phyloP scores from a whole-genome alignment of 108 stramenopile species.

The Pseudonitzschia pungens region DNA sequence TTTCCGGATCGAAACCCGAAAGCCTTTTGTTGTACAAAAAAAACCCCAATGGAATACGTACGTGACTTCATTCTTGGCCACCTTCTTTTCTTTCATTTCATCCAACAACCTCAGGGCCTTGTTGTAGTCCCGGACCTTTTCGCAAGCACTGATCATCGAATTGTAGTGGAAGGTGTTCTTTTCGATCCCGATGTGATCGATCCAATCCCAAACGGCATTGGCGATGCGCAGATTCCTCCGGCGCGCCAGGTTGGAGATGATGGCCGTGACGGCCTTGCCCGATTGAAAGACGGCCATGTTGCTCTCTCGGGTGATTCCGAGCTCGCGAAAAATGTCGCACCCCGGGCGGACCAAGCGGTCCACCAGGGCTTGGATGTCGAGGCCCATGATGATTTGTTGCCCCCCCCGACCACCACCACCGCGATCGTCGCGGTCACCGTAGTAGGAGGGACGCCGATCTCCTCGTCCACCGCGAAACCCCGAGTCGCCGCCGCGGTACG shows the following conservation, averaged over 20 bases:
- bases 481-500: background rate
- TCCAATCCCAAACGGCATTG: slow-evolving; percentile 73
- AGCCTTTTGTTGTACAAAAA: too few species aligned
- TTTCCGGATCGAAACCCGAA: too few species aligned
- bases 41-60: slow-evolving; percentile 12
- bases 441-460: slow-evolving; percentile 9
- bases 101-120: slow-evolving; percentile 64
- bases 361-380: slow-evolving; percentile 59
- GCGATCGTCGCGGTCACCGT: slow-evolving; percentile 19
- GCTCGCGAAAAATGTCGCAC: slow-evolving; percentile 50
- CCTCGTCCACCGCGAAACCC: slow-evolving; percentile 13
- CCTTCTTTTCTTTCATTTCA: slow-evolving; percentile 73
- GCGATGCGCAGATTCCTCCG: slow-evolving; percentile 68
- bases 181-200: slow-evolving; percentile 55
- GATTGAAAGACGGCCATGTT: slow-evolving; percentile 58
- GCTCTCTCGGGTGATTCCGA: slow-evolving; percentile 50
- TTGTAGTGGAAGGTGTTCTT: slow-evolving; percentile 82
- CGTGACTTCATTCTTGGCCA: slow-evolving; percentile 86
- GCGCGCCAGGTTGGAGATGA: slow-evolving; percentile 68
- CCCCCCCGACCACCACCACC: slow-evolving; percentile 21
- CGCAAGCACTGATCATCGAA: slow-evolving; percentile 78
- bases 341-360: slow-evolving; percentile 56
- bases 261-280: slow-evolving; percentile 74
- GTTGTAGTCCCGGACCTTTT: slow-evolving; percentile 71
- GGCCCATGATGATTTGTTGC: slow-evolving; percentile 40